Evolutionary conservation across 331 rosid genomes (phyloP).

Genomic region (Arachis monticola): DNA sequence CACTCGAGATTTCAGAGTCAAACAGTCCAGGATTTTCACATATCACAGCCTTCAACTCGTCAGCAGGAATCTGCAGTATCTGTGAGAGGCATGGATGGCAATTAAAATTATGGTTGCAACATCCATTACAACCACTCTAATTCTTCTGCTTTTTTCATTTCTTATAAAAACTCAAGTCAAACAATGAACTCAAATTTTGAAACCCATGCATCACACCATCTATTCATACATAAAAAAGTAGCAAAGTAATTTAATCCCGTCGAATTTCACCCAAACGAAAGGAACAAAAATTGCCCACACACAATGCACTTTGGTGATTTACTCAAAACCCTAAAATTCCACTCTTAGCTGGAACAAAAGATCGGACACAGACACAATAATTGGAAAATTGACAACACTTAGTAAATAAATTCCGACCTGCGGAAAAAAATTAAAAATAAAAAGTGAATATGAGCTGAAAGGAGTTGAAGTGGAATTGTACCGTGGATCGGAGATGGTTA

Average conservation of each 20-base stretch:
- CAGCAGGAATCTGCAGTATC: conserved; percentile 57
- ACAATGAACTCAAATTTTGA: neutral
- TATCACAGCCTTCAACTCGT: conserved; percentile 52
- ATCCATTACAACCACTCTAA: neutral
- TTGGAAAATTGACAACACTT: neutral
- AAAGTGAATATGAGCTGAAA: neutral
- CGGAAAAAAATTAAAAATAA: neutral
- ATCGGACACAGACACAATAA: neutral
- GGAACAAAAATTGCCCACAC: neutral
- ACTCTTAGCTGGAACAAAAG: neutral
- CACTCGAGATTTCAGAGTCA: conserved; percentile 35
- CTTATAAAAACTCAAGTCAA: neutral
- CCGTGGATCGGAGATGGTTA: conserved; percentile 68
- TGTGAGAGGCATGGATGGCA: conserved; percentile 22
- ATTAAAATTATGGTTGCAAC: neutral
- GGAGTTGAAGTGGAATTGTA: conserved; percentile 19
- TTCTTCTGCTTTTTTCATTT: neutral
- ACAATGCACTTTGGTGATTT: neutral
- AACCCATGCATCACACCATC: neutral
- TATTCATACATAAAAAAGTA: neutral
- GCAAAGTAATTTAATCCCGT: neutral
- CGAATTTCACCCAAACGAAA: neutral
- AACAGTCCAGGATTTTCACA: conserved; percentile 35
- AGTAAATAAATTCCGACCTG: neutral
- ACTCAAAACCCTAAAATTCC: neutral